Conservation (phyloP, 192 early-diverging fungal genomes). For the Coemansia sp. region DNA sequence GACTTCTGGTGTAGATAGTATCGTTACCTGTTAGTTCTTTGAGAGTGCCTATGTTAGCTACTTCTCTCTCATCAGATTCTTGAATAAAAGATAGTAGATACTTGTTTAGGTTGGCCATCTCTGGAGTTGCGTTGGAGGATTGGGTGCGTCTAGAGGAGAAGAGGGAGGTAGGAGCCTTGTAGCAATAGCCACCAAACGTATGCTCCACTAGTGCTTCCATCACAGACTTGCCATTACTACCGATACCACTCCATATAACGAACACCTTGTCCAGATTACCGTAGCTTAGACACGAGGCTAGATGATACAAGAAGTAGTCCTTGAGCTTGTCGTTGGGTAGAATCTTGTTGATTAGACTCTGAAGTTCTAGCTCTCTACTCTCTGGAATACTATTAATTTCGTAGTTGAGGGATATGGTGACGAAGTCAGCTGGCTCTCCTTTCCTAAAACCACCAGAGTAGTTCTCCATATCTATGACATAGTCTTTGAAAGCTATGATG, state of each 20-base stretch:
- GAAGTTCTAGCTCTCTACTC: not conserved
- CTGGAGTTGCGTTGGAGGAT: conserved; percentile 17
- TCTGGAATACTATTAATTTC: not conserved
- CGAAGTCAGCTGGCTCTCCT: not conserved
- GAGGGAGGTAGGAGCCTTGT: conserved; percentile 22
- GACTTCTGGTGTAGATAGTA: conserved; percentile 16
- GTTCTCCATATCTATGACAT: conserved; percentile 9
- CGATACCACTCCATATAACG: conserved; percentile 15
- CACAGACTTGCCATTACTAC: conserved; percentile 24
- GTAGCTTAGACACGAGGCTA: conserved; percentile 19
- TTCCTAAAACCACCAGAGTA: not conserved
- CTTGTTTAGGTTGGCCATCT: conserved; percentile 13
- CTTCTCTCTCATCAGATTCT: conserved; percentile 16
- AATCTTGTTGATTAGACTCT: not conserved
- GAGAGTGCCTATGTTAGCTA: conserved; percentile 16
- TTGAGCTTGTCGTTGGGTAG: conserved; percentile 9
- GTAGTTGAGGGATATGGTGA: not conserved
- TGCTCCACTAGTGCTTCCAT: conserved; percentile 14
- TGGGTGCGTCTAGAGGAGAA: conserved; percentile 10
- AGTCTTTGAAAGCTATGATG: conserved; percentile 21
- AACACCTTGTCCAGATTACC: conserved; percentile 18
- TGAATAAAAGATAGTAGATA: conserved; percentile 20
- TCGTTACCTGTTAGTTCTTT: conserved; percentile 25
- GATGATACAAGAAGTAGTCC: conserved; percentile 8
- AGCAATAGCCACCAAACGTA: conserved; percentile 18